Evolutionary conservation across 2,329 filamentous ascomycete genomes (phyloP).

Genomic region (Tolypocladium cylindrosporum): DNA sequence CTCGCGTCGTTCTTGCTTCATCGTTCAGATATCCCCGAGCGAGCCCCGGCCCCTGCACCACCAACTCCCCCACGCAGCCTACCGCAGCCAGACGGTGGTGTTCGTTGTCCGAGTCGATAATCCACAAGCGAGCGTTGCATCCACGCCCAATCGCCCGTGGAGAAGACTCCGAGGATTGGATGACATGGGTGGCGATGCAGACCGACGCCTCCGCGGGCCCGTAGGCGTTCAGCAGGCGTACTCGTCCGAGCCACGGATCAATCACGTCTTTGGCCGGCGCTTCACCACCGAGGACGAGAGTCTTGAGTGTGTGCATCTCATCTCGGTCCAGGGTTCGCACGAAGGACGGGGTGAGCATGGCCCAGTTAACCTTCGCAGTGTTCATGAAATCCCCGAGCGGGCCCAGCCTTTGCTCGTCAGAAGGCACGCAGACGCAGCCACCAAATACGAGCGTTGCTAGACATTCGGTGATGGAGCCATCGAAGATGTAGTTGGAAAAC

Average conservation of each 20-base stretch:
- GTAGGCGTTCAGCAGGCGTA: neutral
- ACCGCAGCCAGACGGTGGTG: too few species aligned
- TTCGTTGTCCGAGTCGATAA: neutral
- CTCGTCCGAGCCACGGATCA: neutral
- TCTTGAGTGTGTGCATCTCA: neutral
- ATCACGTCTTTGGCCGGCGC: neutral
- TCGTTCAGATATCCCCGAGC: too few species aligned
- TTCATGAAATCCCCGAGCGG: neutral
- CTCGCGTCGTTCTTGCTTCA: too few species aligned
- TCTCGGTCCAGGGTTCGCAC: neutral
- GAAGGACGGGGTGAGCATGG: neutral
- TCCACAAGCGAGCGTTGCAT: neutral
- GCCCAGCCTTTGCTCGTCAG: too few species aligned
- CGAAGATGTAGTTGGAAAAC: slow-evolving; percentile 39
- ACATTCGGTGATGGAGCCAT: slow-evolving; percentile 28
- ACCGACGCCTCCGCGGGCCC: neutral
- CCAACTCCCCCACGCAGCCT: too few species aligned
- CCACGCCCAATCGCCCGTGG: neutral
- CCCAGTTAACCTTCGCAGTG: neutral
- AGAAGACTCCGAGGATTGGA: neutral
- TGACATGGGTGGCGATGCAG: neutral
- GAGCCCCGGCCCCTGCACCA: too few species aligned
- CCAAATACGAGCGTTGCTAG: slow-evolving; percentile 9
- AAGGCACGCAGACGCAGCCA: slow-evolving; percentile 9
- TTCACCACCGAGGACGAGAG: neutral